Evolutionary conservation across 768 basidiomycete genomes (phyloP).

Genomic region (Mycena metata): DNA sequence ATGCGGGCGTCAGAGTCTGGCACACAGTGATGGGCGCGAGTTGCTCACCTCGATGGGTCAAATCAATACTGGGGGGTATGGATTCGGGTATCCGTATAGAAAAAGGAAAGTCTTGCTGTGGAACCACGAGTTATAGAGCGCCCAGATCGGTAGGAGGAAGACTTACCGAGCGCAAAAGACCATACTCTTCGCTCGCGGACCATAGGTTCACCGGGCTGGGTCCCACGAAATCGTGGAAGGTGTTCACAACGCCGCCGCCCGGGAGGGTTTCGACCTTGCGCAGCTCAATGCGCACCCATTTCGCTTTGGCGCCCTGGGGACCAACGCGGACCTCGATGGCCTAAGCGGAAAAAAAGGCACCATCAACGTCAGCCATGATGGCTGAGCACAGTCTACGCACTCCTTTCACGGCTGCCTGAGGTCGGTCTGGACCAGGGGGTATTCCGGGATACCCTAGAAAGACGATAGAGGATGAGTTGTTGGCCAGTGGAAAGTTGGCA

Average conservation of each 20-base stretch:
- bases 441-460: constrained; percentile 85
- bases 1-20: neutral
- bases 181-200: constrained; percentile 84
- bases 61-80: constrained; percentile 86
- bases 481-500: constrained; percentile 6
- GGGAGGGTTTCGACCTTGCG: constrained; percentile 91
- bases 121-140: constrained; percentile 19
- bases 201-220: constrained; percentile 87
- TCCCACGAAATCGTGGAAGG: constrained; percentile 86
- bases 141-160: constrained; percentile 30
- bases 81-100: constrained; percentile 93
- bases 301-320: constrained; percentile 83
- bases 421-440: constrained; percentile 82
- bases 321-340: constrained; percentile 89
- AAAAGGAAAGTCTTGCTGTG: constrained; percentile 90
- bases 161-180: constrained; percentile 74
- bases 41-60: constrained; percentile 78
- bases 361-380: constrained; percentile 28
- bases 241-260: constrained; percentile 75
- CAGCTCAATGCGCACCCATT: constrained; percentile 93
- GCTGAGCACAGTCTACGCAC: constrained; percentile 60
- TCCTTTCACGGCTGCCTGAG: constrained; percentile 88
- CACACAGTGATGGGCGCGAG: neutral
- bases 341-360: constrained; percentile 54
- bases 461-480: constrained; percentile 29